Conservation (phyloP, 768 basidiomycete genomes). For the Phlegmacium glaucopus region DNA sequence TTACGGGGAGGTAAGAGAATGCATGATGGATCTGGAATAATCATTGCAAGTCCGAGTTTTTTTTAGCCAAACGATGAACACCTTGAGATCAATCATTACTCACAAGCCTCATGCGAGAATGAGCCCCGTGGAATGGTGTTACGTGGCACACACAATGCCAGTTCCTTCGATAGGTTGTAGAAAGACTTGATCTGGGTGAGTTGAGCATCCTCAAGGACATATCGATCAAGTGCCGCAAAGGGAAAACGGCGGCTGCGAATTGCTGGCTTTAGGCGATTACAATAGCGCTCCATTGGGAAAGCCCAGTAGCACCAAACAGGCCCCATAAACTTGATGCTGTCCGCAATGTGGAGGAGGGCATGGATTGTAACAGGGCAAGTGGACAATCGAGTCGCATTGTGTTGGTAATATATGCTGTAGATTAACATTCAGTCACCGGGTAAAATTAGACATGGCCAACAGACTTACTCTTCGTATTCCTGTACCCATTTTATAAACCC, state of each 20-base stretch:
- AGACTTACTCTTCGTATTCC: slow-evolving; percentile 34
- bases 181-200: slow-evolving; percentile 27
- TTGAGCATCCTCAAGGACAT: slow-evolving; percentile 25
- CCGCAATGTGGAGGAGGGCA: slow-evolving; percentile 17
- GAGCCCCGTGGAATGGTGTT: background rate
- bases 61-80: background rate
- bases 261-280: slow-evolving; percentile 23
- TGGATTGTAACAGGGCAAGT: slow-evolving; percentile 30
- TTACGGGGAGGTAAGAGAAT: slow-evolving; percentile 22
- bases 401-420: slow-evolving; percentile 28
- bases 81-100: background rate
- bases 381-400: slow-evolving; percentile 15
- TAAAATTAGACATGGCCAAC: background rate
- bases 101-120: slow-evolving; percentile 9
- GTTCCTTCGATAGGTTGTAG: slow-evolving; percentile 21
- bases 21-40: slow-evolving; percentile 23
- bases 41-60: background rate
- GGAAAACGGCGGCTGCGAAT: slow-evolving; percentile 29
- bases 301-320: slow-evolving; percentile 38
- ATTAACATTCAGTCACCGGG: slow-evolving; percentile 1
- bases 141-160: slow-evolving; percentile 13
- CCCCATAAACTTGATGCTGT: slow-evolving; percentile 25
- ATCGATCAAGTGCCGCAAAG: slow-evolving; percentile 25
- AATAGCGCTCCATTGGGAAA: slow-evolving; percentile 37
- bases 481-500: slow-evolving; percentile 35